Evolutionary conservation across 805 yeast genomes (phyloP).

Genomic region (Candida sanyiensis): DNA sequence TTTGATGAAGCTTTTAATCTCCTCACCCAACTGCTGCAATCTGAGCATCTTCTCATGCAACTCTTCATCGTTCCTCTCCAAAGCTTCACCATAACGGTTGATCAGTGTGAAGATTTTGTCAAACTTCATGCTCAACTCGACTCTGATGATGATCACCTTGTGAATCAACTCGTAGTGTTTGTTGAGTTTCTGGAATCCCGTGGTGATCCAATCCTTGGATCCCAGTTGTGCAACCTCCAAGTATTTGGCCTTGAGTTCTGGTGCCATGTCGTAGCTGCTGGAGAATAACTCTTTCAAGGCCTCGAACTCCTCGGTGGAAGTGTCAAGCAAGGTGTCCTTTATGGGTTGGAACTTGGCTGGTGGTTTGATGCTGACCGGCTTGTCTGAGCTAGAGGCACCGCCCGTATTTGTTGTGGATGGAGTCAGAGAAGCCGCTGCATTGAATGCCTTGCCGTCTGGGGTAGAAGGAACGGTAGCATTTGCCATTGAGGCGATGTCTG

Average conservation of each 20-base stretch:
- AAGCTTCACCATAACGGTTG: conserved; percentile 30
- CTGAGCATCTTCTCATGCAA: conserved; percentile 31
- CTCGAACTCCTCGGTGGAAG: conserved; percentile 1
- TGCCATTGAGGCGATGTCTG: background rate
- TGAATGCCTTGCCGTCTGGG: too few relatives aligned
- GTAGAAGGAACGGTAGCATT: too few relatives aligned
- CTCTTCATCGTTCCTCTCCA: conserved; percentile 28
- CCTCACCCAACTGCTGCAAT: conserved; percentile 38
- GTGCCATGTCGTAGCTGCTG: conserved; percentile 3
- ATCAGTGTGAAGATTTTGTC: conserved; percentile 33
- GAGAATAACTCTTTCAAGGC: conserved; percentile 4
- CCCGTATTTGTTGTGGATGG: conserved; percentile 1
- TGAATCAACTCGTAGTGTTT: conserved; percentile 32
- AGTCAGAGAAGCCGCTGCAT: background rate
- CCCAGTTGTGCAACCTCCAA: conserved; percentile 23
- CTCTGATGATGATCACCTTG: conserved; percentile 32
- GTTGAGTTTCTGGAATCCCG: conserved; percentile 29
- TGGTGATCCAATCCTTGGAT: conserved; percentile 33
- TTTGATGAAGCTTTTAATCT: conserved; percentile 32
- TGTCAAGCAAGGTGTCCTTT: conserved; percentile 9
- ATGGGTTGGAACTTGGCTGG: conserved; percentile 14
- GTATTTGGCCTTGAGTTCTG: conserved; percentile 23
- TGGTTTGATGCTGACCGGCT: conserved; percentile 8
- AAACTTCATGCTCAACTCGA: conserved; percentile 35
- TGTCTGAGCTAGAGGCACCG: too few relatives aligned